These are phyloP conservation scores for Pleochaeta shiraiana DNA, from an alignment of 2,329 filamentous ascomycete genomes.

Conservation along the genomic window DNA sequence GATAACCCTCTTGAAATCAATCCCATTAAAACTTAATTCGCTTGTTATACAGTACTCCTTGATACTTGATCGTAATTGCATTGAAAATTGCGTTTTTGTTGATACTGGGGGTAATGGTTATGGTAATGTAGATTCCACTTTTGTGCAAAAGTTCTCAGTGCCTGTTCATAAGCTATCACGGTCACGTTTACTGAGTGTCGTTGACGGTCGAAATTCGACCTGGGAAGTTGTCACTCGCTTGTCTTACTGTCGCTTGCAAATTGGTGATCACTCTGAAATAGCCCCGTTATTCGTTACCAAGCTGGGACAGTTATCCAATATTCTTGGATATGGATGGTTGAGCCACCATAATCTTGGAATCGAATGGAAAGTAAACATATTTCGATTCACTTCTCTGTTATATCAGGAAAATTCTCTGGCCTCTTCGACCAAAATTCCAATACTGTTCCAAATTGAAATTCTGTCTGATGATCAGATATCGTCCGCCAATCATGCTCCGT, in stretches of 20 bases:
- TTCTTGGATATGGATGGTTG: neutral
- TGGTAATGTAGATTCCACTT: neutral
- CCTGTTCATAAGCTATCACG: neutral
- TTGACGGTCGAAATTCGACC: neutral
- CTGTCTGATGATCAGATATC: too few relatives aligned
- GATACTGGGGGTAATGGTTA: too few relatives aligned
- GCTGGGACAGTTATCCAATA: neutral
- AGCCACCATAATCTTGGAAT: neutral
- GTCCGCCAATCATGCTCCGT: too few relatives aligned
- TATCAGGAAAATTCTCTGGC: too few relatives aligned
- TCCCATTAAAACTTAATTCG: neutral
- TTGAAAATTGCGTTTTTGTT: neutral
- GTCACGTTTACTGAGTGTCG: neutral
- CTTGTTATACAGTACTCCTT: neutral
- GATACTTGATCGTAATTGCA: neutral
- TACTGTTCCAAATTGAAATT: too few relatives aligned
- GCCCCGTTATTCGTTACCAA: neutral
- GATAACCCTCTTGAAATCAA: neutral
- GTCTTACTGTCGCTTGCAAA: too few relatives aligned
- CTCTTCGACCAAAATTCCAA: too few relatives aligned
- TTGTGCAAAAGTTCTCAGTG: neutral
- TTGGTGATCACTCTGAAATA: neutral
- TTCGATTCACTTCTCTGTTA: neutral
- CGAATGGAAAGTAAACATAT: neutral
- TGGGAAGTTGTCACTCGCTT: too few relatives aligned